Evolutionary conservation across 352 stramenopile genomes (phyloP).

Genomic region (Phytophthora podocarpi): DNA sequence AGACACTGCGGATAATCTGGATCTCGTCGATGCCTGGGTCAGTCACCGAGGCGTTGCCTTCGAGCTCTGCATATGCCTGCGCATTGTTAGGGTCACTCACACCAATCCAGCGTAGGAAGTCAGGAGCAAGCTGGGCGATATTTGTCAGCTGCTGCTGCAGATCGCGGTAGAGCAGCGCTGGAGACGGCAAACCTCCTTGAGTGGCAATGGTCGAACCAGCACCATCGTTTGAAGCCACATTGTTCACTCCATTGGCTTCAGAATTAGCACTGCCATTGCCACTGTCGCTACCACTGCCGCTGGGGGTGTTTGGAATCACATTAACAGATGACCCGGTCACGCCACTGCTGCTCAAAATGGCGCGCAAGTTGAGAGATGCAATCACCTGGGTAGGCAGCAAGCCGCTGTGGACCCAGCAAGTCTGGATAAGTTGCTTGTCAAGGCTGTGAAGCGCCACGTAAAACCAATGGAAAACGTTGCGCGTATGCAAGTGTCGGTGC

Average conservation of each 20-base stretch:
- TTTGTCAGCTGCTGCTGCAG: conserved; percentile 64
- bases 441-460: conserved; percentile 76
- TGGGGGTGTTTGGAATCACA: conserved; percentile 10
- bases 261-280: conserved; percentile 9
- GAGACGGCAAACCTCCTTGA: conserved; percentile 37
- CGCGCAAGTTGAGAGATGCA: conserved; percentile 70
- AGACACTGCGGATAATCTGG: conserved; percentile 82
- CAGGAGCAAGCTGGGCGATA: conserved; percentile 64
- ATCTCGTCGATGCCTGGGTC: conserved; percentile 82
- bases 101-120: conserved; percentile 78
- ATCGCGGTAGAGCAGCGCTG: conserved; percentile 54
- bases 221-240: neutral
- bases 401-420: conserved; percentile 76
- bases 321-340: conserved; percentile 6
- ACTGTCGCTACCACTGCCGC: conserved; percentile 21
- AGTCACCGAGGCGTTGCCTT: conserved; percentile 78
- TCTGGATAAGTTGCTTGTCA: conserved; percentile 69
- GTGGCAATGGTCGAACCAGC: conserved; percentile 7
- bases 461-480: conserved; percentile 89
- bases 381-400: conserved; percentile 70
- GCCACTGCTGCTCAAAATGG: conserved; percentile 39
- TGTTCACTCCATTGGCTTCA: conserved; percentile 18
- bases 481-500: conserved; percentile 62
- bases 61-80: conserved; percentile 70
- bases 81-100: conserved; percentile 59